Evolutionary conservation across 305 asterid species (phyloP), one percentile per base, ranked within the genome.

Genomic region (Ruellia speciosa): DNA sequence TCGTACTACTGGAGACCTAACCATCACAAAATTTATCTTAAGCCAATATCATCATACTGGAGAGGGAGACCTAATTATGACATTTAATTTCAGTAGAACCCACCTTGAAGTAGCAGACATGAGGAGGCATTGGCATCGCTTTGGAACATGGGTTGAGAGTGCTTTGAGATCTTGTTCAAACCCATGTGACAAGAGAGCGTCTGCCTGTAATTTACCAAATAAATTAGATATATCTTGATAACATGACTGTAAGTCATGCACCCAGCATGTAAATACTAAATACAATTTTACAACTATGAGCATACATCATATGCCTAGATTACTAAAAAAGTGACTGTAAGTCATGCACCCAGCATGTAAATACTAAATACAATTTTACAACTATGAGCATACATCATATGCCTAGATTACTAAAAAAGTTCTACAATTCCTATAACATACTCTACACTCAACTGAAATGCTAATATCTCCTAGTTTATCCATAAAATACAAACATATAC

Each of bases 101-200:
- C 64, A 90, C 98, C 96, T 87, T 53, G 94, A 83, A 41, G 98
- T 87, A 65, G 98, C 98, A 71, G 98, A 90, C 94, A 90, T 80
- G 70, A 90, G 88, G 77, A 90, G 90, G 75, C 96, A 87, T 65
- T 90, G 98, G 67, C 98, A 90, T 34, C 86, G 76, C 73, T 72
- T 85, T 49, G 98, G 96, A 54, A 84, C 76, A 70, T 84, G 82
- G 68, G 78, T 66, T 54, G 83, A 76, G 48, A 90, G 81, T 55
- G 96, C 87, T 72, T 79, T 87, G 65, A 90, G 66, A 70, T 90
- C 96, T 49, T 81, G 81, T 79, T 85, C 98, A 63, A 85, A 90
- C 56, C 96, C 95, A 66, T 83, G 86, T 6, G 96, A 85, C 81
- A 90, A 73, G 45, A 90, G 88, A 66, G 87, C 94, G 75, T 90